Evolutionary conservation across 345 rosid species (phyloP).

Genomic region (Citrus sinensis): DNA sequence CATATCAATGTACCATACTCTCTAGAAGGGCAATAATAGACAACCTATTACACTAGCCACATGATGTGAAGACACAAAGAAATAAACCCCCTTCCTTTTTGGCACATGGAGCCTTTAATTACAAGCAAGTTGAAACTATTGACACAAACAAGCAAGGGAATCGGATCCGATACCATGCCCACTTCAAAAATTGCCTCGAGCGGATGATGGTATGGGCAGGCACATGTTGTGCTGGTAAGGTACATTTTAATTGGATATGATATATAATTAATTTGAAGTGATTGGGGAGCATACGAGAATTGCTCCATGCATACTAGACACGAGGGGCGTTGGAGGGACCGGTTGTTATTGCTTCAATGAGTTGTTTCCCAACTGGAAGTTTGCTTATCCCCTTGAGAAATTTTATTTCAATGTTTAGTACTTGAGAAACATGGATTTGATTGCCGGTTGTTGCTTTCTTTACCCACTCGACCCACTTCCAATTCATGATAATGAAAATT

Average conservation of each 20-base stretch:
- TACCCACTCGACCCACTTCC: conserved; percentile 20
- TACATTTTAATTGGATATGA: conserved; percentile 16
- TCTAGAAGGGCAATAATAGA: background rate
- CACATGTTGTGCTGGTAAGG: conserved; percentile 55
- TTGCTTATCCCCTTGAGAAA: conserved; percentile 11
- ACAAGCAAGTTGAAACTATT: background rate
- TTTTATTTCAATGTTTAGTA: conserved; percentile 29
- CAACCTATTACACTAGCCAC: background rate
- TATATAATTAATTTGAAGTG: conserved; percentile 14
- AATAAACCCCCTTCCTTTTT: background rate
- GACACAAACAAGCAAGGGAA: background rate
- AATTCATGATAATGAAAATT: background rate
- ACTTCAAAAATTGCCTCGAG: conserved; percentile 12
- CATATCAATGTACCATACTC: background rate
- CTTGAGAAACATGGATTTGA: conserved; percentile 59
- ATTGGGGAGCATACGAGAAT: conserved; percentile 15
- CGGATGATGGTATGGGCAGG: conserved; percentile 29
- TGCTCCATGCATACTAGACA: conserved; percentile 25
- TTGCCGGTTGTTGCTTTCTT: conserved; percentile 34
- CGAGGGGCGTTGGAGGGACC: conserved; percentile 24
- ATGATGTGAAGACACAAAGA: background rate
- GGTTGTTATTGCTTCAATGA: conserved; percentile 37
- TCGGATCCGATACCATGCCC: conserved; percentile 7
- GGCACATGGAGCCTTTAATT: conserved; percentile 4
- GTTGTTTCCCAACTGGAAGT: conserved; percentile 51